A percentile compares a stretch with the other conserved stretches of the same genome.
Evolutionary conservation across 345 rosid species (phyloP).

Genomic region (Sonneratia caseolaris): DNA sequence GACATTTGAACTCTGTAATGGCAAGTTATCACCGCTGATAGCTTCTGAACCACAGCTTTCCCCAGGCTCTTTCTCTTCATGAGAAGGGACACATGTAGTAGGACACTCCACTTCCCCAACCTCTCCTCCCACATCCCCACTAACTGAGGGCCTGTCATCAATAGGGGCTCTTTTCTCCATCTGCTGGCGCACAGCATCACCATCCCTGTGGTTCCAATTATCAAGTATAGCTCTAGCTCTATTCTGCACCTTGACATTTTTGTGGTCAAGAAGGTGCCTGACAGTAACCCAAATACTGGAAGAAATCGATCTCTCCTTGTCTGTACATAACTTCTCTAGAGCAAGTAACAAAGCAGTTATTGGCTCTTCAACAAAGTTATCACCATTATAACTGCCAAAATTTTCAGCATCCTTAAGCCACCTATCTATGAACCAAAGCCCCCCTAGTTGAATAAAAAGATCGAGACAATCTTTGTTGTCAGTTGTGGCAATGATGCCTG

Average conservation of each 20-base stretch:
- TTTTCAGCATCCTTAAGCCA: conserved; percentile 69
- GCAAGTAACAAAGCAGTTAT: conserved; percentile 62
- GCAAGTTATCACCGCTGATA: conserved; percentile 22
- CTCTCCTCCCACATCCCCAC: conserved; percentile 17
- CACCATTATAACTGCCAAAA: conserved; percentile 33
- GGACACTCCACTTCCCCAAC: conserved; percentile 28
- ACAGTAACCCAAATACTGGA: conserved; percentile 68
- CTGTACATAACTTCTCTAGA: conserved; percentile 58
- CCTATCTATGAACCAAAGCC: conserved; percentile 54
- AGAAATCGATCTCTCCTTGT: conserved; percentile 49
- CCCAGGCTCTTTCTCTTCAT: conserved; percentile 23
- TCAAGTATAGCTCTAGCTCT: conserved; percentile 50
- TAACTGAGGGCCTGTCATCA: conserved; percentile 20
- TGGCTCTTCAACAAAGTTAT: conserved; percentile 56
- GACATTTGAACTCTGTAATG: conserved; percentile 25
- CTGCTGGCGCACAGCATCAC: conserved; percentile 19
- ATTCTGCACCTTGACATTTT: conserved; percentile 51
- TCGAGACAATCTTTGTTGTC: conserved; percentile 83
- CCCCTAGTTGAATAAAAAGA: conserved; percentile 75
- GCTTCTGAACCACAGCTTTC: conserved; percentile 29
- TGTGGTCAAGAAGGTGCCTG: conserved; percentile 56
- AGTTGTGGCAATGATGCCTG: conserved; percentile 67
- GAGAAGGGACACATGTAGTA: conserved; percentile 22
- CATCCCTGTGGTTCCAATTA: conserved; percentile 44
- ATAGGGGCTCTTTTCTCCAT: conserved; percentile 21